Percentiles rank a stretch among this genome's conserved stretches.
Evolutionary conservation across 306 rosid genomes (phyloP).

Genomic region (Corylus americana): DNA sequence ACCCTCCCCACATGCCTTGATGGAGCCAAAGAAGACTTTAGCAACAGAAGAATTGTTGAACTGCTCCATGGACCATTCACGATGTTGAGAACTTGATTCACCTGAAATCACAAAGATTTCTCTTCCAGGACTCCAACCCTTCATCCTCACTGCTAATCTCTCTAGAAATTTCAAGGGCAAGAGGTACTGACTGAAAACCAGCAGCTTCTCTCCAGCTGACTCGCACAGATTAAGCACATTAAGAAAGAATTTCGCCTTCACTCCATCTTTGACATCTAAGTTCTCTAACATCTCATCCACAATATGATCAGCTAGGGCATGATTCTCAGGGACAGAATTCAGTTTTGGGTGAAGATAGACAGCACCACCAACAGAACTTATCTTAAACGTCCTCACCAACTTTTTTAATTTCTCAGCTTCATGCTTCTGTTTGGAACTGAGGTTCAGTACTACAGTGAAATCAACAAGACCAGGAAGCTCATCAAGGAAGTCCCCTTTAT

Average conservation of each 20-base stretch:
- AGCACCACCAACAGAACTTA: conserved; percentile 73
- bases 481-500: conserved; percentile 91
- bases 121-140: conserved; percentile 71
- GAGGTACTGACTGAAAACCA: conserved; percentile 92
- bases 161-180: conserved; percentile 76
- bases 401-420: conserved; percentile 52
- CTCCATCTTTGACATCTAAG: conserved; percentile 64
- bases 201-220: conserved; percentile 70
- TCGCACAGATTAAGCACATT: conserved; percentile 63
- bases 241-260: conserved; percentile 74
- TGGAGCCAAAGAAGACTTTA: conserved; percentile 85
- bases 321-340: no score
- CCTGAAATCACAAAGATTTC: conserved; percentile 86
- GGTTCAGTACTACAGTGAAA: conserved; percentile 69
- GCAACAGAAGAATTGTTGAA: conserved; percentile 75
- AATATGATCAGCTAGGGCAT: background rate
- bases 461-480: conserved; percentile 94
- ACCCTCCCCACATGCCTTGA: conserved; percentile 98
- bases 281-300: conserved; percentile 60
- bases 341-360: conserved; percentile 41
- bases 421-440: conserved; percentile 56
- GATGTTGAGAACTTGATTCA: conserved; percentile 65
- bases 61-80: conserved; percentile 80
- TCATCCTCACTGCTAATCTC: conserved; percentile 54
- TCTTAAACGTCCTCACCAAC: conserved; percentile 57